Conservation (phyloP, 805 yeast species). For the Hanseniaspora clermontiae region DNA sequence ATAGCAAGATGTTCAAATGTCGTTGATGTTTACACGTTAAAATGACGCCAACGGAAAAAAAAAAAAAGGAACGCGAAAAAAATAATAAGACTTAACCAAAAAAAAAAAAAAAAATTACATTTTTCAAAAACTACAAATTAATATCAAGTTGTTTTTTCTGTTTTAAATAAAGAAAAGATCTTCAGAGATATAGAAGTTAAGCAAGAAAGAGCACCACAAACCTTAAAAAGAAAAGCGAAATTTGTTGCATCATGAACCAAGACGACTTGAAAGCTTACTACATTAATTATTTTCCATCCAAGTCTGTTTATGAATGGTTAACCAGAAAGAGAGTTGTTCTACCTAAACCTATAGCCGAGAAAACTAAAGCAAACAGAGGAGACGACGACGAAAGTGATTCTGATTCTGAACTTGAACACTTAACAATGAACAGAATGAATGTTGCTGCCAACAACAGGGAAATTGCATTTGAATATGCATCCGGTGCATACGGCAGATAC, state of each 20-base stretch:
- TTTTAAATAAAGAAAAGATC: no score
- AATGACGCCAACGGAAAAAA: no score
- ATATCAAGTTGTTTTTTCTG: not conserved
- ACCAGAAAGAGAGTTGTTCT: slow-evolving; percentile 8
- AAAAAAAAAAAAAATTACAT: slow-evolving; percentile 17
- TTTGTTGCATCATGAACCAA: not conserved
- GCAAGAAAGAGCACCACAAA: not conserved
- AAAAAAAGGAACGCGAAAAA: not conserved
- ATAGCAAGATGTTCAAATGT: slow-evolving; percentile 7
- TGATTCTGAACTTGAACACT: slow-evolving; percentile 8
- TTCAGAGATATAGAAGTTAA: no score
- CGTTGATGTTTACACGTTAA: not conserved
- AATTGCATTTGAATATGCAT: slow-evolving; percentile 77
- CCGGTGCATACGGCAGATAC: slow-evolving; percentile 85
- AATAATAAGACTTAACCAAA: slow-evolving; percentile 2
- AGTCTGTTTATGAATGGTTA: slow-evolving; percentile 12
- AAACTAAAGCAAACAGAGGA: not conserved
- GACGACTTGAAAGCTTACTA: slow-evolving; percentile 6
- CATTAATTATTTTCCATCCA: slow-evolving; percentile 8
- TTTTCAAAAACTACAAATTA: not conserved
- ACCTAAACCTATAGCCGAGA: not conserved
- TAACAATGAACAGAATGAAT: slow-evolving; percentile 6
- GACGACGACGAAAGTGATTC: slow-evolving; percentile 4
- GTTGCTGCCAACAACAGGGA: slow-evolving; percentile 46
- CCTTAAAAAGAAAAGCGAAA: not conserved